Evolutionary conservation across 2,329 filamentous ascomycete genomes (phyloP).

Genomic region (Aspergillus pseudoviridinutans): DNA sequence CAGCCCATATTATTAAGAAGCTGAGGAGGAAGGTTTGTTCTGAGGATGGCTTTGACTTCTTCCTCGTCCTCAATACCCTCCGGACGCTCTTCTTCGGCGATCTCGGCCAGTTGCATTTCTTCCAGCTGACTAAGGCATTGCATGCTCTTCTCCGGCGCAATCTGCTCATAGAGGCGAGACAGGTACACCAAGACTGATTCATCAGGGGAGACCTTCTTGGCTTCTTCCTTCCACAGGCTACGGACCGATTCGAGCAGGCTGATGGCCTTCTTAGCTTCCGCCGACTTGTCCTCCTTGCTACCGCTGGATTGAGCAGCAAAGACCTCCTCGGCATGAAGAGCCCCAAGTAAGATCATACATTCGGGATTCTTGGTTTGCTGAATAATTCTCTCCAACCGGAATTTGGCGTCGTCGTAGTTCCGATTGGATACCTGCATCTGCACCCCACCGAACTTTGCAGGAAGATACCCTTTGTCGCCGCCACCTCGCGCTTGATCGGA

Average conservation of each 20-base stretch:
- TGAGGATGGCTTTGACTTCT: conserved; percentile 55
- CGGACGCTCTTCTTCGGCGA: conserved; percentile 66
- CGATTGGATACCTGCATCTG: conserved; percentile 82
- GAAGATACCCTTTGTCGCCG: conserved; percentile 83
- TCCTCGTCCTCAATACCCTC: conserved; percentile 58
- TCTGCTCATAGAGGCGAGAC: conserved; percentile 81
- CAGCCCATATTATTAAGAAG: conserved; percentile 96
- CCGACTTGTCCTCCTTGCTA: conserved; percentile 86
- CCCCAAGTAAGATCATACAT: conserved; percentile 86
- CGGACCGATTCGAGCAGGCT: conserved; percentile 79
- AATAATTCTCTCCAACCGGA: conserved; percentile 89
- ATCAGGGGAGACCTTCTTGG: conserved; percentile 76
- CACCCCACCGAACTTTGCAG: conserved; percentile 89
- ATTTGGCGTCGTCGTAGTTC: conserved; percentile 87
- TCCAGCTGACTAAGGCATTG: conserved; percentile 91
- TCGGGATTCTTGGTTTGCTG: conserved; percentile 79
- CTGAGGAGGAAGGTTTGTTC: conserved; percentile 80
- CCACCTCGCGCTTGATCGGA: conserved; percentile 90
- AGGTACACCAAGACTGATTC: conserved; percentile 86
- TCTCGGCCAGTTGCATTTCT: conserved; percentile 77
- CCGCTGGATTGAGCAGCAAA: conserved; percentile 71
- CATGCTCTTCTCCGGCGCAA: conserved; percentile 83
- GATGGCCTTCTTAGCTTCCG: conserved; percentile 82
- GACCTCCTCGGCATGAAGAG: conserved; percentile 89
- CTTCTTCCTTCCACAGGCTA: conserved; percentile 85